These are phyloP conservation scores for Xanthoconium purpureum DNA, from an alignment of 768 basidiomycete genomes.

Conservation along the genomic window DNA sequence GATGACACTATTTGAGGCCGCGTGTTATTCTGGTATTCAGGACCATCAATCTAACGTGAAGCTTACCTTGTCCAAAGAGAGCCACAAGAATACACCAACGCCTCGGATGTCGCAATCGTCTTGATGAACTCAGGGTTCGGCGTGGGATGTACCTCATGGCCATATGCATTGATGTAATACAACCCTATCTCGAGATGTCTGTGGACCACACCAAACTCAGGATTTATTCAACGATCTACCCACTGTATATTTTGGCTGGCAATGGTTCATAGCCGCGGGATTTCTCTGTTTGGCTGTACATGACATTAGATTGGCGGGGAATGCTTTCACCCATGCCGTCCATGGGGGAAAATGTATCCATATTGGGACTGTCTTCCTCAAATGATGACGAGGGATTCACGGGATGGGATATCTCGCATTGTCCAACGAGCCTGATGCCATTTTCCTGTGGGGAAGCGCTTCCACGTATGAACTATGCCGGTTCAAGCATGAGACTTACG, in stretches of 20 bases:
- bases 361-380: constrained; percentile 26
- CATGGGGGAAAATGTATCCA: constrained; percentile 43
- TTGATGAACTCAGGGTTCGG: constrained; percentile 81
- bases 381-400: constrained; percentile 37
- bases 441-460: constrained; percentile 50
- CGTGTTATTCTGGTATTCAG: constrained; percentile 8
- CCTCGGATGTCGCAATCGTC: constrained; percentile 55
- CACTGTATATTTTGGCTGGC: constrained; percentile 60
- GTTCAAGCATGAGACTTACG: constrained; percentile 49
- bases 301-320: constrained; percentile 54
- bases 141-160: constrained; percentile 85
- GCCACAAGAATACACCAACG: constrained; percentile 89
- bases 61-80: constrained; percentile 89
- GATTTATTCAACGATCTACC: constrained; percentile 32
- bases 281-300: constrained; percentile 59
- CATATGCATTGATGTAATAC: constrained; percentile 88
- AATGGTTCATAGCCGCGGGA: constrained; percentile 50
- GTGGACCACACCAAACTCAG: constrained; percentile 2
- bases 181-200: constrained; percentile 46
- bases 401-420: constrained; percentile 93
- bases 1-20: constrained; percentile 57
- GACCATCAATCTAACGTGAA: constrained; percentile 1
- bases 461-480: constrained; percentile 37
- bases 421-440: constrained; percentile 76
- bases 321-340: constrained; percentile 54